Evolutionary conservation across 495 filamentous ascomycete species (phyloP).

Genomic region (Neurospora sublineolata): DNA sequence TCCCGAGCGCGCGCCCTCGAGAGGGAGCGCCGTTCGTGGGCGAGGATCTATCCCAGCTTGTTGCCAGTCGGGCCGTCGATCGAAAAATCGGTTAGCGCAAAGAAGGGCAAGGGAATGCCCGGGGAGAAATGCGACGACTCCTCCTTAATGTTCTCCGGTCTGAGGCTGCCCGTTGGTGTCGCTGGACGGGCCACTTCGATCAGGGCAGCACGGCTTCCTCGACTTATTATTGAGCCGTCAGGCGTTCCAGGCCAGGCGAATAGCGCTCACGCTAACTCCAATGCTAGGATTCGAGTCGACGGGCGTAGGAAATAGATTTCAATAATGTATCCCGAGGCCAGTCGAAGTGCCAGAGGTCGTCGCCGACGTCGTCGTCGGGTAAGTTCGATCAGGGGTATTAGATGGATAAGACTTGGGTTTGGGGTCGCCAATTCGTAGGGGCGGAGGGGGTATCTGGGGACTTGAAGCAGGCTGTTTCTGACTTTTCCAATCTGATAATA

Average conservation of each 20-base stretch:
- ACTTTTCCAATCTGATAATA: not conserved
- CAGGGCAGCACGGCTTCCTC: not conserved
- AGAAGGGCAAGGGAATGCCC: not conserved
- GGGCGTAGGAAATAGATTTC: not conserved
- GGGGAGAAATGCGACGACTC: not conserved
- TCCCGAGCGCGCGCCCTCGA: slow-evolving; percentile 30
- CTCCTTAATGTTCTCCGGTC: not conserved
- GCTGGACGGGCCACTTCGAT: not conserved
- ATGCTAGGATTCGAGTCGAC: not conserved
- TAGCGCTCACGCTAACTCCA: not conserved
- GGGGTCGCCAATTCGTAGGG: not conserved
- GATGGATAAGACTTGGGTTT: not conserved
- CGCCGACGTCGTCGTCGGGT: not conserved
- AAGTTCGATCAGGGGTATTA: not conserved
- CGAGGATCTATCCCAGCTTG: not conserved
- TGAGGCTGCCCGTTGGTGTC: not conserved
- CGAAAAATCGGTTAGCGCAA: not conserved
- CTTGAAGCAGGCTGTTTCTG: not conserved
- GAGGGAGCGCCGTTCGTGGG: slow-evolving; percentile 12
- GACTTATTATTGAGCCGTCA: not conserved
- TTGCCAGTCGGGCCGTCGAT: not conserved
- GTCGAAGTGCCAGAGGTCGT: not conserved
- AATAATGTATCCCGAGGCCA: not conserved
- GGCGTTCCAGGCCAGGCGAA: not conserved
- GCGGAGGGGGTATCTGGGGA: not conserved